phyloP scores from a whole-genome alignment of 805 yeast species.

The Grigorovia jiainica region DNA sequence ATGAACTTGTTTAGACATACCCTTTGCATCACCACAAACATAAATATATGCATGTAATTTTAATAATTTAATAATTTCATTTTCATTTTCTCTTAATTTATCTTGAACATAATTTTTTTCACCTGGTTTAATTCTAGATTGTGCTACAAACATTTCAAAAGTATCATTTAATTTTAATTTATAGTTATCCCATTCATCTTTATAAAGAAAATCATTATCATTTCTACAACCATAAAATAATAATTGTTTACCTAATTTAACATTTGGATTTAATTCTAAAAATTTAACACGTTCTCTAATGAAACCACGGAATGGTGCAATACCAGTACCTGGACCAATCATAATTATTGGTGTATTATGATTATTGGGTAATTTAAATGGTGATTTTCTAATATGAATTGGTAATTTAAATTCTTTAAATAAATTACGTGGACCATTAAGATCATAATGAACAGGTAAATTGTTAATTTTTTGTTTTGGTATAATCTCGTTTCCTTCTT shows the following conservation, averaged over 20 bases:
- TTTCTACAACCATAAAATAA: conserved; percentile 85
- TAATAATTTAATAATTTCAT: conserved; percentile 34
- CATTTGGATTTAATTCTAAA: conserved; percentile 27
- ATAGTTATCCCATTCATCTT: conserved; percentile 82
- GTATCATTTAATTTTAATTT: conserved; percentile 47
- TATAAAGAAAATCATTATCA: conserved; percentile 78
- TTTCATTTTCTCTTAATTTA: conserved; percentile 45
- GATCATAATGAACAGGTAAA: conserved; percentile 49
- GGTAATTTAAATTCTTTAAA: conserved; percentile 52
- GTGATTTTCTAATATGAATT: conserved; percentile 87
- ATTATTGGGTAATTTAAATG: conserved; percentile 86
- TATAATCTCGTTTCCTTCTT: no score
- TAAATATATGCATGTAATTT: conserved; percentile 81
- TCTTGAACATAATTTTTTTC: conserved; percentile 80
- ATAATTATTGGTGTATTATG: conserved; percentile 81
- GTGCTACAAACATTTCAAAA: conserved; percentile 73
- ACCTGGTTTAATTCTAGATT: conserved; percentile 61
- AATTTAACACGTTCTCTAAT: conserved; percentile 70
- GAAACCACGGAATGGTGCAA: conserved; percentile 96
- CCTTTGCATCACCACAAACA: conserved; percentile 95
- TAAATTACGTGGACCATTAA: conserved; percentile 71
- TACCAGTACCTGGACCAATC: conserved; percentile 98
- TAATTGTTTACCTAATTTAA: conserved; percentile 57
- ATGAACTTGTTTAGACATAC: conserved; percentile 93
- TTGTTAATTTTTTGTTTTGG: conserved; percentile 5